Evolutionary conservation across 2,329 filamentous ascomycete species (phyloP), one percentile per base, ranked within the genome.

Genomic region (Botrytis sinoallii): DNA sequence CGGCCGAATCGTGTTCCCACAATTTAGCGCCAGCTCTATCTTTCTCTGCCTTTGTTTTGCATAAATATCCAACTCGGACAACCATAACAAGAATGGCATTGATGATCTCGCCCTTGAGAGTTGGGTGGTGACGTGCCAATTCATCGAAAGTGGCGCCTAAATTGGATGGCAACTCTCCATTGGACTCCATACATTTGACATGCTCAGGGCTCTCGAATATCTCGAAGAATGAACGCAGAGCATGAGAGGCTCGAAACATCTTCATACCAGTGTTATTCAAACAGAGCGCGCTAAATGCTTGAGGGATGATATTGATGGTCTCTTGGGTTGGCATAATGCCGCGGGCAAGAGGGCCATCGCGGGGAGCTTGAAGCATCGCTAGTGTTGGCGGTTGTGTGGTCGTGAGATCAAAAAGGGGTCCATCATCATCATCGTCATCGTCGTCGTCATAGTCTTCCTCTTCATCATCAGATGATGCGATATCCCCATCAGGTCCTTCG

Each of bases 151-250:
- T 92, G 40, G 88, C 89, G 18, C 96, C 96, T 68, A 99, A 88
- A 57, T 90, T 89, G 44, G 88, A 88, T 16, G 95, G 88, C 74
- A 97, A 86, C 52, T 91, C 90, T 8, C 88, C 85, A 77, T 97
- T 95, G 55, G 86, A 85, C 75, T 93, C 90, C 87, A 99, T 90
- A 76, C 91, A 92, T 78, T 92, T 93, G 74, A 99, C 90, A 82
- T 99, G 97, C 25, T 90, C 88, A 3, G 94, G 91, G 77, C 94
- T 98, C 82, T 98, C 93, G 77, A 99, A 99, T n/a, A 98, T 94
- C 81, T 98, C 93, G 77, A 99, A 92, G 81, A 95, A 98, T 77
- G 90, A 93, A 73, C 95, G 91, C 63, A 99, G 86, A 2, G 94
- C 95, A 74, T 90, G 87, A 0, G 95, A 98, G 0, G 90, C 88